phyloP scores from a whole-genome alignment of 1,139 yeast species.

The Entelexis paramagnoliae region DNA sequence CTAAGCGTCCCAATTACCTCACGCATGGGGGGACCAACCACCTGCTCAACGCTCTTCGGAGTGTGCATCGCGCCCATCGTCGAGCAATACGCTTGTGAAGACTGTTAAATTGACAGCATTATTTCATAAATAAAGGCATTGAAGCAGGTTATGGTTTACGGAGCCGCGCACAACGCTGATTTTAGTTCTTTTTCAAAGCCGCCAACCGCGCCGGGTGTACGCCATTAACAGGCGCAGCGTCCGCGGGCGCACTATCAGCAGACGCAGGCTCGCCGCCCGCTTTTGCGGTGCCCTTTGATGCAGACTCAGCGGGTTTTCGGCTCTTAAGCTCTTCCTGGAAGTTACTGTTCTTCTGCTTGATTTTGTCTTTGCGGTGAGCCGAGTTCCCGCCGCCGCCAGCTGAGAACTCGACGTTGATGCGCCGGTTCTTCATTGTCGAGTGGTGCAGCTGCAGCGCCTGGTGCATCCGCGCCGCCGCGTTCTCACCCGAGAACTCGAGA shows the following conservation, averaged over 20 bases:
- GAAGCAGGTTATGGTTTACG: neutral
- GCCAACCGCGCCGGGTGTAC: slow-evolving; percentile 20
- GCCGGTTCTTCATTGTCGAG: slow-evolving; percentile 52
- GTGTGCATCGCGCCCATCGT: too few species aligned
- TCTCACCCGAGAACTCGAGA: slow-evolving; percentile 61
- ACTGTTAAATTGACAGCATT: too few species aligned
- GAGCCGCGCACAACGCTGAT: neutral
- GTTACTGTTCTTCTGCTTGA: slow-evolving; percentile 68
- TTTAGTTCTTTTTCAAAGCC: slow-evolving; percentile 9
- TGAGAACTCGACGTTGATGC: slow-evolving; percentile 87
- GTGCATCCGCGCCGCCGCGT: slow-evolving; percentile 61
- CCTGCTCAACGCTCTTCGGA: too few species aligned
- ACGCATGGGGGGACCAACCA: too few species aligned
- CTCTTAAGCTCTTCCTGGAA: slow-evolving; percentile 49
- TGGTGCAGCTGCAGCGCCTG: slow-evolving; percentile 77
- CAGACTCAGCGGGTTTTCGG: neutral
- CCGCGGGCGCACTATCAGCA: neutral
- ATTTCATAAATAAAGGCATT: neutral
- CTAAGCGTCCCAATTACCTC: too few species aligned
- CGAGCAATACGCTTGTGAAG: too few species aligned
- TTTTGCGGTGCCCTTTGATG: slow-evolving; percentile 14
- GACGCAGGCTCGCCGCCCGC: slow-evolving; percentile 4
- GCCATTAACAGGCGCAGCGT: slow-evolving; percentile 11
- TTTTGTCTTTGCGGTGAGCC: slow-evolving; percentile 53
- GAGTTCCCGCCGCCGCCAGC: slow-evolving; percentile 98